Evolutionary conservation across 257 asterid species (phyloP), one percentile per base, ranked within the genome.

Genomic region (Solanum tarijense): DNA sequence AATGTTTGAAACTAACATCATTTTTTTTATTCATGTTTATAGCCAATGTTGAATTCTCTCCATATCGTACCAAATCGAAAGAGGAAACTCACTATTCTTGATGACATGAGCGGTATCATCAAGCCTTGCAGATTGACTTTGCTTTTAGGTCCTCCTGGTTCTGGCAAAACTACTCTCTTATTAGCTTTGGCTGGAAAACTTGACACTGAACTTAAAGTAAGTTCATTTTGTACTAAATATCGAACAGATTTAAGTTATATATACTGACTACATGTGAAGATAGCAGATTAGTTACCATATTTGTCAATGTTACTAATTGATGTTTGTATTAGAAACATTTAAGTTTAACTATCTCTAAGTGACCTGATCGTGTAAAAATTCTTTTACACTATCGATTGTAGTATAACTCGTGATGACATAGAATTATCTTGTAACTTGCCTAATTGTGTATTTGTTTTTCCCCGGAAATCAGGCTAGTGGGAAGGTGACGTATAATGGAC

Each of bases 131-230:
- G 95, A 89, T 48, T 81, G 41, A 81, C 69, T 29, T 48, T 81
- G 41, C 69, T 81, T 46, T 48, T 81, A 20, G 85, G 85, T 16
- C 85, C 85, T 81, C 85, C 85, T 46, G 85, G 41, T 81, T 46
- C 69, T 18, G 69, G 85, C 27, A 81, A 81, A 48, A 81, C 69
- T 89, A 84, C 94, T 0, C 93, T 94, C 27, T 66, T 94, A 87
- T 87, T 93, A 81, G 98, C 96, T 87, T 88, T 94, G 92, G 96
- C 98, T 12, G 98, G 96, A 74, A 94, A 92, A 36, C 95, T 94
- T 11, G 98, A 95, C 21, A 78, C 89, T 12, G 8, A 90, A 12
- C 92, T 95, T 5, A 87, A 88, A 89, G 98, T 94, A 81, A 29
- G 41, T 25, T 12, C 25, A 43, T 79, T 41, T 41, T 12, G n/a